Evolutionary conservation across 805 yeast species (phyloP).

Genomic region (Wickerhamomyces alni): DNA sequence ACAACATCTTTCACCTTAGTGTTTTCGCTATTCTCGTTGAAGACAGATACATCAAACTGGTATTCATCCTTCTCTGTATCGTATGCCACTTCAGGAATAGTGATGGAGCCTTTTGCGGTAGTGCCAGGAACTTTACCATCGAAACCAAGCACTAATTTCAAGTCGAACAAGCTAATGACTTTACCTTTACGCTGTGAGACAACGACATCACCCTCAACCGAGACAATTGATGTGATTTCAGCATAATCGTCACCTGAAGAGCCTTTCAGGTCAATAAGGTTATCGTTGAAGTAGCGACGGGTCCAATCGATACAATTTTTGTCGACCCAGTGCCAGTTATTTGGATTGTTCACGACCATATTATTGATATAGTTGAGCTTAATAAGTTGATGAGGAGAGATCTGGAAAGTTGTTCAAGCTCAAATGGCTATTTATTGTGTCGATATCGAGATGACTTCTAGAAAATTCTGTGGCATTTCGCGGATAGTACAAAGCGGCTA

Average conservation of each 20-base stretch:
- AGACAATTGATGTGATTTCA: slow-evolving; percentile 28
- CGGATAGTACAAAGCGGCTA: too few species aligned
- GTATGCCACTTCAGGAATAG: slow-evolving; percentile 89
- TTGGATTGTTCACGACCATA: slow-evolving; percentile 96
- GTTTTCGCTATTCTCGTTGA: slow-evolving; percentile 49
- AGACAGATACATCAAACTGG: slow-evolving; percentile 73
- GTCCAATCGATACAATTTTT: slow-evolving; percentile 96
- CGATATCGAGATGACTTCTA: too few species aligned
- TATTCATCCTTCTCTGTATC: slow-evolving; percentile 83
- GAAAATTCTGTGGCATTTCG: too few species aligned
- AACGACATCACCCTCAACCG: slow-evolving; percentile 90
- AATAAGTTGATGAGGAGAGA: too few species aligned
- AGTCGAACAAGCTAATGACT: slow-evolving; percentile 85
- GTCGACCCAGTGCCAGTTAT: slow-evolving; percentile 99
- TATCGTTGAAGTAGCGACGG: slow-evolving; percentile 60
- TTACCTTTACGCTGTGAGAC: slow-evolving; percentile 97
- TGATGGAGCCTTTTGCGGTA: slow-evolving; percentile 62
- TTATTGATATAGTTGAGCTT: too few species aligned
- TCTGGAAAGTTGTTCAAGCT: too few species aligned
- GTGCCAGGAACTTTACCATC: slow-evolving; percentile 39
- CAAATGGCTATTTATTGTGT: too few species aligned
- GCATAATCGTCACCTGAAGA: slow-evolving; percentile 25
- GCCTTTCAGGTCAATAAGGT: slow-evolving; percentile 43
- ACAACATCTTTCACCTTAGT: slow-evolving; percentile 42
- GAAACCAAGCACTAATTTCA: slow-evolving; percentile 58